A percentile compares a stretch with the other conserved stretches of the same genome.
These are phyloP conservation scores for Sarocladium oryzae DNA, from an alignment of 2,329 filamentous ascomycete genomes.

Conservation along the genomic window DNA sequence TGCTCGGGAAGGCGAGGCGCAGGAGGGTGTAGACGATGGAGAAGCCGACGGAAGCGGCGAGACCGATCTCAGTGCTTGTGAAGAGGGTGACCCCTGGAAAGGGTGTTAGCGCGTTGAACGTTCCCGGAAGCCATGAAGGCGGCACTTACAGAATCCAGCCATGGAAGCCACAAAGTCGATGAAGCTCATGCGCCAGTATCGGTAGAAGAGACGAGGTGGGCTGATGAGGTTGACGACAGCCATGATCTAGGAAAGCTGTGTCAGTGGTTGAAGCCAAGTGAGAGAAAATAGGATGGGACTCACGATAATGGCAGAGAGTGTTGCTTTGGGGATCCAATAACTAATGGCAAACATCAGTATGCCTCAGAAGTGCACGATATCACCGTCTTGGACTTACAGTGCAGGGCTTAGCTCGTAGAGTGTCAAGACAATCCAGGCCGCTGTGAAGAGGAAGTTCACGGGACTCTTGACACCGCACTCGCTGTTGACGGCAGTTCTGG, in stretches of 20 bases:
- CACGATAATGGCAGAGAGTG: slow-evolving; percentile 56
- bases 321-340: slow-evolving; percentile 61
- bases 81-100: slow-evolving; percentile 52
- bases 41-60: slow-evolving; percentile 54
- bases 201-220: slow-evolving; percentile 51
- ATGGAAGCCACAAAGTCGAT: slow-evolving; percentile 58
- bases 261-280: not conserved
- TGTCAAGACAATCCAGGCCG: slow-evolving; percentile 53
- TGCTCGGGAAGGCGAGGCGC: slow-evolving; percentile 47
- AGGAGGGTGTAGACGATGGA: slow-evolving; percentile 56
- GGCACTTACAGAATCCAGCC: slow-evolving; percentile 41
- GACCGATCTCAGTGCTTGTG: slow-evolving; percentile 52
- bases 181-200: slow-evolving; percentile 58
- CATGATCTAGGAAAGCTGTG: slow-evolving; percentile 39
- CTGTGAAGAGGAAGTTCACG: slow-evolving; percentile 52
- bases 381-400: slow-evolving; percentile 30
- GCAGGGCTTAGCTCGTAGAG: slow-evolving; percentile 55
- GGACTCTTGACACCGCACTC: slow-evolving; percentile 57
- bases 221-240: slow-evolving; percentile 58
- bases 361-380: too few relatives aligned
- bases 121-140: not conserved
- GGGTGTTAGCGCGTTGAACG: not conserved
- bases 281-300: slow-evolving; percentile 18
- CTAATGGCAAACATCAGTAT: not conserved
- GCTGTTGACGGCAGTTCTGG: slow-evolving; percentile 60